Evolutionary conservation across 2,329 filamentous ascomycete species (phyloP).

Genomic region (Mycogone perniciosa): DNA sequence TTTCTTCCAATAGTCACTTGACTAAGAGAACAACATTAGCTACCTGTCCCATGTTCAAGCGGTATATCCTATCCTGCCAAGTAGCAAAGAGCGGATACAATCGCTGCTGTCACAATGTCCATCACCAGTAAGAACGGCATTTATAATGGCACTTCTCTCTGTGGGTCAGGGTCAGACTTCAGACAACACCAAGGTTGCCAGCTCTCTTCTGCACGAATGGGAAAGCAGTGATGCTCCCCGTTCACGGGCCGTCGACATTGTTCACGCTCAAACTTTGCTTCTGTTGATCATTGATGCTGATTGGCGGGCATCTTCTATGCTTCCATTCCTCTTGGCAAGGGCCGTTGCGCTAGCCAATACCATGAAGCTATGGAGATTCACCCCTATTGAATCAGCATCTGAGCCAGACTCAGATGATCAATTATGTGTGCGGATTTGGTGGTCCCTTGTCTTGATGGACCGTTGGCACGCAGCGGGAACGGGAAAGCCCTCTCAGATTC

Average conservation of each 20-base stretch:
- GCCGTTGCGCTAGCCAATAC: constrained; percentile 61
- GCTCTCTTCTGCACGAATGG: constrained; percentile 45
- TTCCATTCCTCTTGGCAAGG: constrained; percentile 50
- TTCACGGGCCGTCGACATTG: constrained; percentile 38
- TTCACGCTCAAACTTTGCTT: constrained; percentile 61
- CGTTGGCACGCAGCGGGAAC: constrained; percentile 67
- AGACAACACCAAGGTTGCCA: constrained; percentile 39
- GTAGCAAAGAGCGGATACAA: constrained; percentile 49
- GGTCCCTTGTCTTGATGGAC: constrained; percentile 64
- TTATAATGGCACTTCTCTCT: constrained; percentile 56
- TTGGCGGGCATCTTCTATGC: constrained; percentile 41
- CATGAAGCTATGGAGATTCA: constrained; percentile 49
- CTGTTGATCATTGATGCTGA: constrained; percentile 62
- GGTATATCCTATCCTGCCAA: constrained; percentile 59
- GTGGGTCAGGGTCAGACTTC: constrained; percentile 37
- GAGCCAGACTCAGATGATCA: constrained; percentile 57
- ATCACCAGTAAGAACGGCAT: constrained; percentile 53
- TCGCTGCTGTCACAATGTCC: constrained; percentile 52
- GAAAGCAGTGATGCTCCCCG: constrained; percentile 37
- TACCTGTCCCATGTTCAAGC: constrained; percentile 62
- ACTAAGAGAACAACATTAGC: constrained; percentile 26
- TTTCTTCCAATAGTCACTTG: neutral
- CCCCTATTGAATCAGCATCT: constrained; percentile 38
- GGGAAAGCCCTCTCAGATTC: constrained; percentile 55
- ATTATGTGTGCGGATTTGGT: constrained; percentile 61